Conservation (phyloP, 139 green algal species). For the Gonium pectorale region DNA sequence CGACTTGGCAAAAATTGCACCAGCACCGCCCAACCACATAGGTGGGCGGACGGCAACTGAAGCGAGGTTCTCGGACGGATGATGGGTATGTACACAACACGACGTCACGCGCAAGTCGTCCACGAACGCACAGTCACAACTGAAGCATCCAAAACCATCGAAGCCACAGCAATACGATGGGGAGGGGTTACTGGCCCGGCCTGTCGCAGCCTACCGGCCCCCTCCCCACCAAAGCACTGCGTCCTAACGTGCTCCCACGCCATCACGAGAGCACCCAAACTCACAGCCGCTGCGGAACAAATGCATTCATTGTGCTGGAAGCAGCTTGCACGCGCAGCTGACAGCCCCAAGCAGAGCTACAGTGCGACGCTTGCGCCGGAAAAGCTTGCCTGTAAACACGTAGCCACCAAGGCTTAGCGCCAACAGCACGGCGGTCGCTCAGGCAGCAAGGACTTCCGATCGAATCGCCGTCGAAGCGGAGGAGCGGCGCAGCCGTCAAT, state of each 20-base stretch:
- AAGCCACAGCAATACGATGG: constrained; percentile 1
- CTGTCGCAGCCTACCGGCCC: constrained; percentile 18
- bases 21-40: constrained; percentile 12
- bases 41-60: constrained; percentile 21
- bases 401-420: neutral
- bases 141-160: constrained; percentile 20
- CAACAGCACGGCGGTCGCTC: neutral
- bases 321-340: too few species aligned
- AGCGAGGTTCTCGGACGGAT: constrained; percentile 18
- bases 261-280: neutral
- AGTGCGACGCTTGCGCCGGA: neutral
- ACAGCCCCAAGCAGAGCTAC: neutral
- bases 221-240: neutral
- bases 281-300: constrained; percentile 6
- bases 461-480: neutral
- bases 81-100: constrained; percentile 7
- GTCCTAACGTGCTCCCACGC: neutral
- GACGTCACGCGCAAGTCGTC: neutral
- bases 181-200: neutral
- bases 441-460: neutral
- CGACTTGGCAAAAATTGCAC: constrained; percentile 33
- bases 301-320: too few species aligned
- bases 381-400: neutral
- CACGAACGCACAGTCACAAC: constrained; percentile 7
- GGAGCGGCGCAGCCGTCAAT: neutral